These are phyloP conservation scores for Candida caryicola DNA, from an alignment of 805 yeast species.

Conservation along the genomic window DNA sequence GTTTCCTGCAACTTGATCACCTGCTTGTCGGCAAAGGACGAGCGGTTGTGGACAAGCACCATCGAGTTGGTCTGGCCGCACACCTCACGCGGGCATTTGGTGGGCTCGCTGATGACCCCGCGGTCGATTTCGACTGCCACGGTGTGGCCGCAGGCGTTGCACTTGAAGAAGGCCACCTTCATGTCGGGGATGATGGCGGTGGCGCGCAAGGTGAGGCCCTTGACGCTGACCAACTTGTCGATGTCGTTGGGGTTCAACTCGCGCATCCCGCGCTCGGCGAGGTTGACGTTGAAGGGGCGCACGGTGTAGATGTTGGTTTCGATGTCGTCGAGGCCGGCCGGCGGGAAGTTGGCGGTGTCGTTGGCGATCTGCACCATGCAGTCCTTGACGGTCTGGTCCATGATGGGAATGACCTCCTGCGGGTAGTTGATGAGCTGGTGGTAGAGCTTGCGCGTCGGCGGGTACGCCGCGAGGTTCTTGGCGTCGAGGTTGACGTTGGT, in stretches of 20 bases:
- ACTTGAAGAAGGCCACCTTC: slow-evolving; percentile 95
- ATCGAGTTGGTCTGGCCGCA: slow-evolving; percentile 84
- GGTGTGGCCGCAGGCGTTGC: slow-evolving; percentile 93
- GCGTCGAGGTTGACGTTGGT: slow-evolving; percentile 85
- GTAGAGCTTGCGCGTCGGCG: slow-evolving; percentile 73
- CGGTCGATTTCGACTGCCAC: slow-evolving; percentile 89
- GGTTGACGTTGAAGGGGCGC: slow-evolving; percentile 81
- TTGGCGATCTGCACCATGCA: slow-evolving; percentile 73
- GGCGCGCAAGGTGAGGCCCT: slow-evolving; percentile 85
- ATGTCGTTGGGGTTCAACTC: slow-evolving; percentile 30
- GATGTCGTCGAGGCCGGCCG: slow-evolving; percentile 55
- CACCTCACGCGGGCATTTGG: slow-evolving; percentile 83
- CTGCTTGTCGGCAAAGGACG: slow-evolving; percentile 92
- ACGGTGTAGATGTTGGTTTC: slow-evolving; percentile 83
- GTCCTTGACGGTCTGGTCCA: slow-evolving; percentile 95
- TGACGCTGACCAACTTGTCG: slow-evolving; percentile 85
- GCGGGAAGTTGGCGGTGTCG: slow-evolving; percentile 35
- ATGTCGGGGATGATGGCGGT: slow-evolving; percentile 95
- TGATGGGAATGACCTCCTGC: slow-evolving; percentile 93
- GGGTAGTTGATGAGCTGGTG: slow-evolving; percentile 89
- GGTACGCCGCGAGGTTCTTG: slow-evolving; percentile 70
- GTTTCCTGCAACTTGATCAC: slow-evolving; percentile 92
- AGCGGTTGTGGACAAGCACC: slow-evolving; percentile 88
- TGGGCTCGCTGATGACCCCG: slow-evolving; percentile 91
- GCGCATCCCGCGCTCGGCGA: slow-evolving; percentile 32